Percentiles rank a stretch among this genome's conserved stretches.
These are phyloP conservation scores for Xylariales sp. DNA, from an alignment of 2,329 filamentous ascomycete genomes.

Conservation along the genomic window DNA sequence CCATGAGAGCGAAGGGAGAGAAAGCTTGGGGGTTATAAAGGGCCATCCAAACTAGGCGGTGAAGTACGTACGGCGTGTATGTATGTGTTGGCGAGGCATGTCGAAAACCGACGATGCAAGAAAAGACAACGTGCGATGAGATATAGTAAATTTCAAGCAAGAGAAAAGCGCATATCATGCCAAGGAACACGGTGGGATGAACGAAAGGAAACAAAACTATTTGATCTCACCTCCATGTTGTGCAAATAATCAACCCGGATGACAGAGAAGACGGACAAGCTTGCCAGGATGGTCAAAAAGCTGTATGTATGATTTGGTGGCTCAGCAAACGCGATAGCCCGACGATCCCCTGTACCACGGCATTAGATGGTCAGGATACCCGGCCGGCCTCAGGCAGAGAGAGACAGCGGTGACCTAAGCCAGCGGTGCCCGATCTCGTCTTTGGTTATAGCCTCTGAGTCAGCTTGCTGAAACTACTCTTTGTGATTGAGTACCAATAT, in stretches of 20 bases:
- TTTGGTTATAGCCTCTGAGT: slow-evolving; percentile 44
- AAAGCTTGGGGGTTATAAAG: slow-evolving; percentile 30
- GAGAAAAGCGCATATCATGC: slow-evolving; percentile 25
- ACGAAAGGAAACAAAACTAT: slow-evolving; percentile 32
- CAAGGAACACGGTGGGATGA: slow-evolving; percentile 26
- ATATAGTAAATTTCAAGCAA: slow-evolving; percentile 22
- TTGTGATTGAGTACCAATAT: slow-evolving; percentile 39
- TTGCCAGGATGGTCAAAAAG: slow-evolving; percentile 30
- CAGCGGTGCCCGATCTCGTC: slow-evolving; percentile 38
- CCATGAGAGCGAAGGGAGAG: slow-evolving; percentile 29
- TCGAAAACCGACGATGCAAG: slow-evolving; percentile 16
- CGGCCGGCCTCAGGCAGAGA: slow-evolving; percentile 32
- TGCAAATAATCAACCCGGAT: slow-evolving; percentile 30
- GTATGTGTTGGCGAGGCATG: slow-evolving; percentile 30
- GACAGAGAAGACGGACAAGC: slow-evolving; percentile 24
- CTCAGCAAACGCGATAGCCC: slow-evolving; percentile 45
- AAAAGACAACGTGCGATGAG: slow-evolving; percentile 14
- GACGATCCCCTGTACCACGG: slow-evolving; percentile 45
- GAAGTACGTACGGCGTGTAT: slow-evolving; percentile 31
- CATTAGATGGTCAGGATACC: slow-evolving; percentile 44
- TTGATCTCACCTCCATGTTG: slow-evolving; percentile 42
- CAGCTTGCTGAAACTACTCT: slow-evolving; percentile 39
- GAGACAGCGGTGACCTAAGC: slow-evolving; percentile 20
- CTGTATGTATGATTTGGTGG: slow-evolving; percentile 38
- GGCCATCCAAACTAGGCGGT: slow-evolving; percentile 35